Evolutionary conservation across 78 protist genomes (phyloP).

Genomic region (Polysphondylium violaceum): DNA sequence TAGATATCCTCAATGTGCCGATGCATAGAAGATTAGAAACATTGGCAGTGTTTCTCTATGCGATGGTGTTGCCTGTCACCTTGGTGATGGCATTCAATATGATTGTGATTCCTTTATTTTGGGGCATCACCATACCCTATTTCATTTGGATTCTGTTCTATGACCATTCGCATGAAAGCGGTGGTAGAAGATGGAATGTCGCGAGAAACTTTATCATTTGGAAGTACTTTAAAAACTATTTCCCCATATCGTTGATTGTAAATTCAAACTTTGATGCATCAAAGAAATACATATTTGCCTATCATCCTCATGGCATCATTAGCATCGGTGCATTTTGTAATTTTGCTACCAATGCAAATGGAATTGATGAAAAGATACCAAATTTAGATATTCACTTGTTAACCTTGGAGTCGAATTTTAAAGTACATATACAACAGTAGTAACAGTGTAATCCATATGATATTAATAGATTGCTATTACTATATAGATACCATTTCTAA

Average conservation of each 20-base stretch:
- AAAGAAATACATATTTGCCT: slow-evolving; percentile 73
- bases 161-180: slow-evolving; percentile 37
- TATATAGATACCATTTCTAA: slow-evolving; percentile 58
- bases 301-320: slow-evolving; percentile 79
- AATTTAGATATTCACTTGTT: slow-evolving; percentile 66
- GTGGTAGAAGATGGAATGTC: slow-evolving; percentile 23
- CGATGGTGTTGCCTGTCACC: slow-evolving; percentile 32
- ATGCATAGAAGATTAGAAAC: slow-evolving; percentile 46
- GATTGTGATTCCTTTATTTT: slow-evolving; percentile 55
- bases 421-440: neutral
- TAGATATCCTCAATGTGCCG: slow-evolving; percentile 28
- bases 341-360: slow-evolving; percentile 78
- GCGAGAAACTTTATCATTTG: slow-evolving; percentile 38
- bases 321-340: slow-evolving; percentile 78
- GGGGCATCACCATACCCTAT: slow-evolving; percentile 65
- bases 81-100: slow-evolving; percentile 44
- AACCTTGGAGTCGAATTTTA: slow-evolving; percentile 75
- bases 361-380: slow-evolving; percentile 47
- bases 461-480: neutral
- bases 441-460: neutral
- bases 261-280: slow-evolving; percentile 56
- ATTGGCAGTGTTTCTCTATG: slow-evolving; percentile 48
- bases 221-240: slow-evolving; percentile 72
- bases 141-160: slow-evolving; percentile 39
- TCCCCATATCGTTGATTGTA: slow-evolving; percentile 65